Percentiles rank a stretch among this genome's conserved stretches.
phyloP scores from a whole-genome alignment of 345 rosid genomes.

The Aethionema arabicum region DNA sequence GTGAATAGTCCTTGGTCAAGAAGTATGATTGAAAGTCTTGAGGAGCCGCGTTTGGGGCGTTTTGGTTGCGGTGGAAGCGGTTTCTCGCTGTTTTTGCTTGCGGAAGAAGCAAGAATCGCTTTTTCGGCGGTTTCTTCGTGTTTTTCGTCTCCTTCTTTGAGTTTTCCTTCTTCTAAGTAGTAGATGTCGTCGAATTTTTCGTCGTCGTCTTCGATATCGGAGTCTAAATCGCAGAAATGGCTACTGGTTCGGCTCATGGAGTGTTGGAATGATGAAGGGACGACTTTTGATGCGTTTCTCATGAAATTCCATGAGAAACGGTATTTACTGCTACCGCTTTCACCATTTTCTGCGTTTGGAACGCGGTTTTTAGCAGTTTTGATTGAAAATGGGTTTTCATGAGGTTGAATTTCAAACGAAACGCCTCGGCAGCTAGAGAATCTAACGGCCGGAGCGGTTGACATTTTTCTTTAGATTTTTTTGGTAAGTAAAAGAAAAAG shows the following conservation, averaged over 20 bases:
- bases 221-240: slow-evolving; percentile 73
- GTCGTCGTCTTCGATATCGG: slow-evolving; percentile 26
- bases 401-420: slow-evolving; percentile 63
- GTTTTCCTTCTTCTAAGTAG: slow-evolving; percentile 47
- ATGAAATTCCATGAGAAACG: slow-evolving; percentile 43
- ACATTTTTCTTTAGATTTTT: slow-evolving; percentile 31
- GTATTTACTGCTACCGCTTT: slow-evolving; percentile 25
- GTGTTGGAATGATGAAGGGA: slow-evolving; percentile 43
- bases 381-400: slow-evolving; percentile 45
- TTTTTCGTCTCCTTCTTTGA: slow-evolving; percentile 30
- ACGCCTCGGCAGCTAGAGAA: slow-evolving; percentile 76
- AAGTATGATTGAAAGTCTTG: slow-evolving; percentile 65
- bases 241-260: slow-evolving; percentile 58
- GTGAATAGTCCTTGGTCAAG: slow-evolving; percentile 84
- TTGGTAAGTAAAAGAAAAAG: neutral
- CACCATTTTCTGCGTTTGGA: slow-evolving; percentile 18
- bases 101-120: slow-evolving; percentile 31
- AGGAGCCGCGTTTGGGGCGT: slow-evolving; percentile 31
- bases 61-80: slow-evolving; percentile 42
- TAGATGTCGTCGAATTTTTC: slow-evolving; percentile 32
- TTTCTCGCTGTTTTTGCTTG: slow-evolving; percentile 41
- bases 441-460: slow-evolving; percentile 42
- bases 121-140: slow-evolving; percentile 26
- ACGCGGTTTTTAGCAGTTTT: slow-evolving; percentile 22
- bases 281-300: slow-evolving; percentile 42